These are phyloP conservation scores for Echinochloa phyllopogon DNA, from an alignment of 176 grass and related monocot genomes.

Conservation along the genomic window DNA sequence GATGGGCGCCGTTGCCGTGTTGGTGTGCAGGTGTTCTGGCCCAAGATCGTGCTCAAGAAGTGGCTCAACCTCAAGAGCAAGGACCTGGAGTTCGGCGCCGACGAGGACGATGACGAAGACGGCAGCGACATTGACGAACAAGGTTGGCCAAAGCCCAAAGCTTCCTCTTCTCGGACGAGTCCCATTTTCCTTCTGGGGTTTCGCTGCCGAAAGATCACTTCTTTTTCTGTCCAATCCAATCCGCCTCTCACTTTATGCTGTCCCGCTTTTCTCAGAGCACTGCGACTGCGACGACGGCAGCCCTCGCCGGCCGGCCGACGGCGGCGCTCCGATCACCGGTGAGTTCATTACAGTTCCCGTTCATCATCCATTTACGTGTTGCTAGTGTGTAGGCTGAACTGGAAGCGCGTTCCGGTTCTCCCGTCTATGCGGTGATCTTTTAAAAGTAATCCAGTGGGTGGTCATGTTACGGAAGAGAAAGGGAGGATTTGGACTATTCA, in stretches of 20 bases:
- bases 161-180: background rate
- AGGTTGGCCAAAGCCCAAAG: background rate
- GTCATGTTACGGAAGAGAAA: background rate
- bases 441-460: background rate
- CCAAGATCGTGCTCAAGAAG: conserved; percentile 87
- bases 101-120: conserved; percentile 58
- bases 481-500: conserved; percentile 26
- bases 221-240: background rate
- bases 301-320: conserved; percentile 18
- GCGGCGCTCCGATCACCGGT: conserved; percentile 37
- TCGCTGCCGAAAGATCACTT: background rate
- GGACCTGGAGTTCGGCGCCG: conserved; percentile 68
- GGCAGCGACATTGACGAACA: conserved; percentile 52
- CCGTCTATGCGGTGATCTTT: background rate
- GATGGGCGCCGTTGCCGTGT: background rate
- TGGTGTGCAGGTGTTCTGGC: conserved; percentile 68
- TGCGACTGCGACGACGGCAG: conserved; percentile 34
- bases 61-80: conserved; percentile 82
- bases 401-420: background rate
- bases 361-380: background rate
- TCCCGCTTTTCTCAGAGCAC: conserved; percentile 41
- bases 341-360: background rate
- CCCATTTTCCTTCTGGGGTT: background rate
- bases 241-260: background rate
- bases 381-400: background rate